Percentiles rank a stretch among this genome's conserved stretches.
Evolutionary conservation across 805 yeast genomes (phyloP).

Genomic region (Metschnikowia proteae): DNA sequence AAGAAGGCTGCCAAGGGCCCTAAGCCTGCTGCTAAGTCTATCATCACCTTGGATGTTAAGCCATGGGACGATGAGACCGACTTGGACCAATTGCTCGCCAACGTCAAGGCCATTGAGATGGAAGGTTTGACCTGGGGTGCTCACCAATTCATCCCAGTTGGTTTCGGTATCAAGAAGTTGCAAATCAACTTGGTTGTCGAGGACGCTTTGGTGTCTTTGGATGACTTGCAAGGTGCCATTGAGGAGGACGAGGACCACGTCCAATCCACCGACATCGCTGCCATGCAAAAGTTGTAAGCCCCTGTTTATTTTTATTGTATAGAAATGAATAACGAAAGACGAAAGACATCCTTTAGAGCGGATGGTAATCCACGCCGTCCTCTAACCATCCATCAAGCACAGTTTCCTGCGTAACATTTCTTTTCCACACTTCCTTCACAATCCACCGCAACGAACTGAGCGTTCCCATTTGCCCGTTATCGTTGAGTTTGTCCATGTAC

Average conservation of each 20-base stretch:
- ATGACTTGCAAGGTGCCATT: conserved; percentile 72
- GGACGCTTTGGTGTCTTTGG: conserved; percentile 93
- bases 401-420: conserved; percentile 41
- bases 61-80: conserved; percentile 99
- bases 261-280: conserved; percentile 98
- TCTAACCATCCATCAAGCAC: conserved; percentile 45
- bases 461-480: conserved; percentile 54
- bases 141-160: conserved; percentile 91
- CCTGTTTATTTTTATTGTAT: conserved; percentile 22
- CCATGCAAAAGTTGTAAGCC: conserved; percentile 91
- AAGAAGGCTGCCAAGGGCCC: conserved; percentile 97
- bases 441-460: conserved; percentile 40
- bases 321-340: conserved; percentile 16
- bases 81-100: conserved; percentile 80
- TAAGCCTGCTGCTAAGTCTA: conserved; percentile 97
- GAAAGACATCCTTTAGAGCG: conserved; percentile 21
- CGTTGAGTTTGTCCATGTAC: conserved; percentile 42
- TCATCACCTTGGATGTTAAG: conserved; percentile 95
- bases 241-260: conserved; percentile 98
- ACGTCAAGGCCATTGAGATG: conserved; percentile 77
- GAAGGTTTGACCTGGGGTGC: conserved; percentile 99
- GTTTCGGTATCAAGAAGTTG: conserved; percentile 99
- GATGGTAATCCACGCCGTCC: conserved; percentile 50
- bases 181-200: conserved; percentile 98
- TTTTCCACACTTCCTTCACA: conserved; percentile 46